Percentiles rank a stretch among this genome's conserved stretches.
Conservation (phyloP, 192 early-diverging fungal genomes). For the Thamnidium elegans region DNA sequence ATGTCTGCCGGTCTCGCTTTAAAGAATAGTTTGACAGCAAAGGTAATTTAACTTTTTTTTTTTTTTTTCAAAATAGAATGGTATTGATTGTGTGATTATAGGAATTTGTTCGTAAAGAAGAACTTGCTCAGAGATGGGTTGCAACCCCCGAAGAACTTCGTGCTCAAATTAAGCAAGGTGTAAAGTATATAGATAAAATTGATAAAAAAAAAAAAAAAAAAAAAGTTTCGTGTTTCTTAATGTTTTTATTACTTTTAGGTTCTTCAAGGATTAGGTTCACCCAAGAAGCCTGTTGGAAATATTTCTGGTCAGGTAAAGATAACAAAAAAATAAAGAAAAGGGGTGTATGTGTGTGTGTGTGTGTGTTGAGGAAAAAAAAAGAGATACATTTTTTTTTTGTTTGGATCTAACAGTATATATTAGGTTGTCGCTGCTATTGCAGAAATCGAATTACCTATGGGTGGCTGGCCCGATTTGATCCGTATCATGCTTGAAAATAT, state of each 20-base stretch:
- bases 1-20: constrained; percentile 84
- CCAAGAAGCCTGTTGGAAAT: constrained; percentile 54
- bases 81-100: constrained; percentile 22
- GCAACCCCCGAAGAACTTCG: constrained; percentile 52
- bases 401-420: neutral
- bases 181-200: constrained; percentile 18
- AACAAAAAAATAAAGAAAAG: neutral
- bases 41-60: constrained; percentile 47
- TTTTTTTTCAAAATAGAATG: neutral
- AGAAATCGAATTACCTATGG: constrained; percentile 85
- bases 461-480: constrained; percentile 89
- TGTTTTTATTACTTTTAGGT: neutral
- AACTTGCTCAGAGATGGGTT: constrained; percentile 65
- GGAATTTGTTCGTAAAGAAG: constrained; percentile 52
- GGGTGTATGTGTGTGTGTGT: neutral
- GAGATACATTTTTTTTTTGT: neutral
- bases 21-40: constrained; percentile 90
- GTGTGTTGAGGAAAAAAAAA: neutral
- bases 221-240: neutral
- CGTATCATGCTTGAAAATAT: constrained; percentile 75
- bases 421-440: constrained; percentile 89
- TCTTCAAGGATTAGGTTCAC: constrained; percentile 1
- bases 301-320: constrained; percentile 67
- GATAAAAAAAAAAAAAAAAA: neutral
- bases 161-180: constrained; percentile 68